Evolutionary conservation across 2,329 filamentous ascomycete genomes (phyloP).

Genomic region (Fusarium sp.): DNA sequence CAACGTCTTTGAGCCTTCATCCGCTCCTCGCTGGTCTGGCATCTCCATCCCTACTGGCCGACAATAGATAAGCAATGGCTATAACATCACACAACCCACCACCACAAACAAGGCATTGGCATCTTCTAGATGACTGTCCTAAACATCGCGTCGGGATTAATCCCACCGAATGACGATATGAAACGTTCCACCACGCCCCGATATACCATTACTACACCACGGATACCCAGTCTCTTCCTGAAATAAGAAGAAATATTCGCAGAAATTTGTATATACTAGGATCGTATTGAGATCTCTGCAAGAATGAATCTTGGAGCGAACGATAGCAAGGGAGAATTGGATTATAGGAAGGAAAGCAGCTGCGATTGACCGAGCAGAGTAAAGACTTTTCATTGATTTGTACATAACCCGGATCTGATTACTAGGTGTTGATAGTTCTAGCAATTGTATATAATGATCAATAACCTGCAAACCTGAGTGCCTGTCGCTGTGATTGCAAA

Average conservation of each 20-base stretch:
- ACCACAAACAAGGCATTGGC: background rate
- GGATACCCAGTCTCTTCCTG: background rate
- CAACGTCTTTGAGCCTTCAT: slow-evolving; percentile 32
- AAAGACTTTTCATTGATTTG: background rate
- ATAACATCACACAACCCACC: background rate
- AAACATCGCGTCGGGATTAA: background rate
- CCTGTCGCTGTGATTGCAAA: background rate
- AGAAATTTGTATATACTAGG: background rate
- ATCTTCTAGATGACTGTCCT: background rate
- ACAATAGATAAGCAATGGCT: background rate
- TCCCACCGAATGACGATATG: background rate
- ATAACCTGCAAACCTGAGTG: background rate
- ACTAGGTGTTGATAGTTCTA: background rate
- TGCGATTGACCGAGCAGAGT: background rate
- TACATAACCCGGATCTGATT: background rate
- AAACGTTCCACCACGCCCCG: background rate
- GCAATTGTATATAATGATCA: background rate
- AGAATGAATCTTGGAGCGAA: background rate
- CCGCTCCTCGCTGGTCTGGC: slow-evolving; percentile 39
- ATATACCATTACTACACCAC: background rate
- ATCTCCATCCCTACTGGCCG: slow-evolving; percentile 13
- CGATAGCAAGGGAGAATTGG: too few species aligned
- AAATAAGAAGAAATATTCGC: background rate
- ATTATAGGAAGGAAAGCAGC: background rate
- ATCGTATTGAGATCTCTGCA: background rate